Evolutionary conservation across 2,329 filamentous ascomycete genomes (phyloP).

Genomic region (Colletotrichum karsti): DNA sequence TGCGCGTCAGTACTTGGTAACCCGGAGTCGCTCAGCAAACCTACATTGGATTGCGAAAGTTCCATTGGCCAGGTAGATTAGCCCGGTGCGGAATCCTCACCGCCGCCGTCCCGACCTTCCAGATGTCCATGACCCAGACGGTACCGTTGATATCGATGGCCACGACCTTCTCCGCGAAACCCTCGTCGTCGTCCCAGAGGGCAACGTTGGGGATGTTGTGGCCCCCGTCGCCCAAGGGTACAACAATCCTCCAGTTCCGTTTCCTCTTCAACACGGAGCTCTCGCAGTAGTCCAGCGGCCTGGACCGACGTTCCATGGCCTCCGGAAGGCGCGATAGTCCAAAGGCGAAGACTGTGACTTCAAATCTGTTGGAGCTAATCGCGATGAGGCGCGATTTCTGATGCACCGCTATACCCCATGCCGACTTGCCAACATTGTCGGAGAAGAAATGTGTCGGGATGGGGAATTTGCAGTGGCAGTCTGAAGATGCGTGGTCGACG

Average conservation of each 20-base stretch:
- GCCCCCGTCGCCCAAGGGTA: slow-evolving; percentile 48
- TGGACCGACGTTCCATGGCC: slow-evolving; percentile 27
- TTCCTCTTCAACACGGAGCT: slow-evolving; percentile 48
- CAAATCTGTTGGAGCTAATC: slow-evolving; percentile 77
- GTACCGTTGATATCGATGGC: slow-evolving; percentile 60
- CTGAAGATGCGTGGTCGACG: slow-evolving; percentile 40
- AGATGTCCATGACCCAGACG: slow-evolving; percentile 62
- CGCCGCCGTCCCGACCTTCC: slow-evolving; percentile 42
- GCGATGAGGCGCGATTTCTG: slow-evolving; percentile 84
- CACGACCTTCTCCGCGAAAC: slow-evolving; percentile 57
- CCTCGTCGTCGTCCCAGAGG: slow-evolving; percentile 55
- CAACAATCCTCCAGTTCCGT: slow-evolving; percentile 59
- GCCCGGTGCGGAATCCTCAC: slow-evolving; percentile 21
- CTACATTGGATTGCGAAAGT: slow-evolving; percentile 21
- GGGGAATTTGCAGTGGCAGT: slow-evolving; percentile 31
- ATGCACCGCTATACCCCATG: slow-evolving; percentile 91
- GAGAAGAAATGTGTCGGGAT: slow-evolving; percentile 68
- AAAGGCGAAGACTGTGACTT: slow-evolving; percentile 62
- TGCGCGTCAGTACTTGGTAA: background rate
- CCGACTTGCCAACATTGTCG: slow-evolving; percentile 78
- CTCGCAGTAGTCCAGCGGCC: slow-evolving; percentile 37
- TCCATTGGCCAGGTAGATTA: slow-evolving; percentile 21
- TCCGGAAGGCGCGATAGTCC: slow-evolving; percentile 39
- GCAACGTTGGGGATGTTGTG: slow-evolving; percentile 63
- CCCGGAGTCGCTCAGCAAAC: background rate